Base-by-base conservation (phyloP, 179 eudicot genomes). In the Heliamphora pulchella region DNA sequence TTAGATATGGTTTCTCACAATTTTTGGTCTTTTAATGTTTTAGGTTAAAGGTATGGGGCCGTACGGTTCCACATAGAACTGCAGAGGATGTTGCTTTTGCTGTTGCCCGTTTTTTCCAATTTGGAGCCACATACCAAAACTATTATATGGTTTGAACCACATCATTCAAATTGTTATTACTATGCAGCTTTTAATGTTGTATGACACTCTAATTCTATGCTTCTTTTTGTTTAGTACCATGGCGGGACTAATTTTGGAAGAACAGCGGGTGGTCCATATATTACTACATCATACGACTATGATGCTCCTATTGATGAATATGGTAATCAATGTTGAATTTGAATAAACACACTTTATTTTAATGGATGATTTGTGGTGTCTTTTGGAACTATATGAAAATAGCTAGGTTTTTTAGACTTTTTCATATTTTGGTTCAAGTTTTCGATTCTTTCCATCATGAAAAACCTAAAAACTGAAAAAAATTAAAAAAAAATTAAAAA, bases 181-280 rank as follows among this genome's bases (percentile, higher is more conserved):
- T 31, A 31, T 31, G 31, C 31, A 31, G 31, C 31, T 31, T 31
- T 31, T 31, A 31, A 31, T 31, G 31, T 31, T 31, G 31, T 31
- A 31, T 31, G 31, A 31, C 31, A 31, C 31, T 31, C 31, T 31
- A 31, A 31, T 31, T 31, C 31, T 31, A 31, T 31, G 31, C 31
- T 31, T 31, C 31, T 31, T 31, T 31, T 71, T 63, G 14, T 14
- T 50, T 62, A 93, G 97, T 93, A 91, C 69, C 98, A 93, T 68
- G 98, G 98, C 5, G 98, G 98, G n/a, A 93, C 98, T 2, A 93
- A 92, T 48, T 92, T 93, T 15, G 98, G 97, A 15, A 86, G 97
- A 81, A 86, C 90, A 0, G 68, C 93, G 0, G 97, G 89, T 9
- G 91, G 98, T 67, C 94, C 97, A 48, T 93, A 89, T 55, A 90